A percentile compares a stretch with the other conserved stretches of the same genome.
phyloP scores from a whole-genome alignment of 2,329 filamentous ascomycete species.

The Diaporthe citri region DNA sequence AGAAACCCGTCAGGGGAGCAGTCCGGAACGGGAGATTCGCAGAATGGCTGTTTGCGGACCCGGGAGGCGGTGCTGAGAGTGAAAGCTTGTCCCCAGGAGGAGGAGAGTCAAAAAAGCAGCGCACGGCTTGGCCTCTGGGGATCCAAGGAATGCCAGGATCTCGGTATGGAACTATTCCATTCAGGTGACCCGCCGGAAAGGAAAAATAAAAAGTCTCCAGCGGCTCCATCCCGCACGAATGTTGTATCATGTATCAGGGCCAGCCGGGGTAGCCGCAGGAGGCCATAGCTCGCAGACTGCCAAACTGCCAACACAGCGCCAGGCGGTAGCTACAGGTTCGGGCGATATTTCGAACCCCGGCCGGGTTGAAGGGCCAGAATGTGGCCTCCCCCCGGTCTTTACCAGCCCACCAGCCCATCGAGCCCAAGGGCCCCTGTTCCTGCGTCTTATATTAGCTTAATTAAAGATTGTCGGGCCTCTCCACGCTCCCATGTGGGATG shows the following conservation, averaged over 20 bases:
- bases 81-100: constrained; percentile 23
- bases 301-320: constrained; percentile 9
- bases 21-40: constrained; percentile 12
- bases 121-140: constrained; percentile 31
- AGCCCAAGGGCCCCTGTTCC: constrained; percentile 30
- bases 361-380: constrained; percentile 18
- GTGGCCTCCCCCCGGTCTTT: not conserved
- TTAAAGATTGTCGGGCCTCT: constrained; percentile 36
- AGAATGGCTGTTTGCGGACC: not conserved
- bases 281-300: constrained; percentile 20
- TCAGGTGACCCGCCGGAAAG: constrained; percentile 29
- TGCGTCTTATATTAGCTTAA: constrained; percentile 38
- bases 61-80: constrained; percentile 25
- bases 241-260: constrained; percentile 14
- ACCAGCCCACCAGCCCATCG: constrained; percentile 9
- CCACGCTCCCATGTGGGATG: constrained; percentile 36
- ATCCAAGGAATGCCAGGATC: constrained; percentile 37
- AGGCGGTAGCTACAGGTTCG: constrained; percentile 11
- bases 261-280: constrained; percentile 33
- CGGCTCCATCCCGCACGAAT: constrained; percentile 14
- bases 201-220: not conserved
- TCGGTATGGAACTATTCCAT: constrained; percentile 33
- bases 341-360: constrained; percentile 27
- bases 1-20: not conserved
- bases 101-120: constrained; percentile 26